A percentile compares a stretch with the other conserved stretches of the same genome.
Evolutionary conservation across 108 stramenopile genomes (phyloP).

Genomic region (Schizochytrium sp.): DNA sequence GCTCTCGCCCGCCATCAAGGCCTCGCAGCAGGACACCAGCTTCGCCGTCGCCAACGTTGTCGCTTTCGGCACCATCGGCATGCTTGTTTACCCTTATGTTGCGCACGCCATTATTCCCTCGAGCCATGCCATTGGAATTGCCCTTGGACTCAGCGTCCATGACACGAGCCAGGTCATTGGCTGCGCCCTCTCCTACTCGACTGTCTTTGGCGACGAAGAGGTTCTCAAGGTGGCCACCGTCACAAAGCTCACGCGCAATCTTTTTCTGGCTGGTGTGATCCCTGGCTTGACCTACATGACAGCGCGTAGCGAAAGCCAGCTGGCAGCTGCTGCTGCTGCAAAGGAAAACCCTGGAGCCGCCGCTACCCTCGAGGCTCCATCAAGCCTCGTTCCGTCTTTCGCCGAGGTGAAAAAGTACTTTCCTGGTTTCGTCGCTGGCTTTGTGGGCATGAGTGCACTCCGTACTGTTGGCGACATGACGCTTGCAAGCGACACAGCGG

Average conservation of each 20-base stretch:
- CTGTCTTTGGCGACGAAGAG: constrained; percentile 41
- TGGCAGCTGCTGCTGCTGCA: background rate
- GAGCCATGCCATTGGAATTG: constrained; percentile 52
- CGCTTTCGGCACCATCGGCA: constrained; percentile 53
- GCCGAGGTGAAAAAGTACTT: constrained; percentile 51
- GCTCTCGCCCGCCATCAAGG: constrained; percentile 50
- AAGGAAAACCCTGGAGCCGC: background rate
- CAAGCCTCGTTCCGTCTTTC: constrained; percentile 33
- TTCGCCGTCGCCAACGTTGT: constrained; percentile 59
- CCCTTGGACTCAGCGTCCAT: constrained; percentile 50
- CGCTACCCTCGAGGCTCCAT: too few relatives aligned
- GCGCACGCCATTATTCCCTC: constrained; percentile 28
- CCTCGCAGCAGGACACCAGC: constrained; percentile 46
- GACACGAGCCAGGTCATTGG: constrained; percentile 58
- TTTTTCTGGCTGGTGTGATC: constrained; percentile 48
- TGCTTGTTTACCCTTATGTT: constrained; percentile 51
- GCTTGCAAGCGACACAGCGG: constrained; percentile 19
- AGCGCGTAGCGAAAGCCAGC: background rate
- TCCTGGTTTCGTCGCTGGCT: constrained; percentile 49
- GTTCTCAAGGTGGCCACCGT: constrained; percentile 50
- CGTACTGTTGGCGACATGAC: constrained; percentile 44
- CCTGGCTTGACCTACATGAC: constrained; percentile 38
- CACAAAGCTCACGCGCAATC: constrained; percentile 52
- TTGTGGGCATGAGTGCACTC: constrained; percentile 48
- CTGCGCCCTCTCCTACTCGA: constrained; percentile 47